Percentiles rank a stretch among this genome's conserved stretches.
These are phyloP conservation scores for Saturnispora gosingensis DNA, from an alignment of 805 yeast species.

Conservation along the genomic window DNA sequence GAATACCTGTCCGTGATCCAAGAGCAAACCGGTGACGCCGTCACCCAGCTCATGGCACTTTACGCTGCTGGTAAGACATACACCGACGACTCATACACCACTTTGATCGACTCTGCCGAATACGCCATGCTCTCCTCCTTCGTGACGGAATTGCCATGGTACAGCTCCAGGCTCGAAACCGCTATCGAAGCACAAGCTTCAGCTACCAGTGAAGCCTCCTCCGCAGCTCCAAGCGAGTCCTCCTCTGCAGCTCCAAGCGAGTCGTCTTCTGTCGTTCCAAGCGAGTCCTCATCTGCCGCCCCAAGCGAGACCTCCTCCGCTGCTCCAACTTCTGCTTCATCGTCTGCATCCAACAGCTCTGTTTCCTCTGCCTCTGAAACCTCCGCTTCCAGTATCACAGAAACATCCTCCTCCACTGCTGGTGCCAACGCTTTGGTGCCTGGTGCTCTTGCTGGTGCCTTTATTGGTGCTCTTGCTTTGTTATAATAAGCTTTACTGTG, in stretches of 20 bases:
- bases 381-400: slow-evolving; percentile 6
- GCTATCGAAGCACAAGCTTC: slow-evolving; percentile 11
- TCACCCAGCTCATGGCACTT: slow-evolving; percentile 25
- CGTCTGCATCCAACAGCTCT: slow-evolving; percentile 4
- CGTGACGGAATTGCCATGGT: slow-evolving; percentile 30
- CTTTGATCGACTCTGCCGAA: slow-evolving; percentile 24
- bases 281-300: slow-evolving; percentile 5
- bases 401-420: slow-evolving; percentile 9
- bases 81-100: slow-evolving; percentile 37
- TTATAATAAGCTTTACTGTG: slow-evolving; percentile 15
- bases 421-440: slow-evolving; percentile 15
- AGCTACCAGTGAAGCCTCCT: slow-evolving; percentile 1
- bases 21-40: slow-evolving; percentile 22
- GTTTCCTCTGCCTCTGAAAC: slow-evolving; percentile 6
- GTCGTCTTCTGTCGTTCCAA: slow-evolving; percentile 6
- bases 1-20: slow-evolving; percentile 29
- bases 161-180: slow-evolving; percentile 23
- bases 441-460: slow-evolving; percentile 15
- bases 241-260: slow-evolving; percentile 10
- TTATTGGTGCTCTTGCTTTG: slow-evolving; percentile 18
- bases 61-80: slow-evolving; percentile 30
- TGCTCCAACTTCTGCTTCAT: slow-evolving; percentile 1
- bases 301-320: slow-evolving; percentile 4
- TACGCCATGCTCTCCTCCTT: slow-evolving; percentile 17
- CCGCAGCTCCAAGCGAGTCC: slow-evolving; percentile 11